These are phyloP conservation scores for Cercospora janseana DNA, from an alignment of 2,329 filamentous ascomycete species.

Conservation along the genomic window DNA sequence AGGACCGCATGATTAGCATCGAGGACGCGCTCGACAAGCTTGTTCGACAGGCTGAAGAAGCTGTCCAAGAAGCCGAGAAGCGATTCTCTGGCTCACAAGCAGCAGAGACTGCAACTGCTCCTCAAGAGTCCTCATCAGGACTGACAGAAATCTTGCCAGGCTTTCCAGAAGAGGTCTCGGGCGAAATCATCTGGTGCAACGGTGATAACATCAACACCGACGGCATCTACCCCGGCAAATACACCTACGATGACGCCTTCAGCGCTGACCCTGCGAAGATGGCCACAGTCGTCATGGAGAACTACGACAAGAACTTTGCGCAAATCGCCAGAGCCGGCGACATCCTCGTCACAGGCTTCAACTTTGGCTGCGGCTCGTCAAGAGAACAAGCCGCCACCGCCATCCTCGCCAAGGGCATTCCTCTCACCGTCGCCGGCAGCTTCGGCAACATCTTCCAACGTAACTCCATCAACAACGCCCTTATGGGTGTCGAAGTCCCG, in stretches of 20 bases:
- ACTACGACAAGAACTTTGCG: slow-evolving; percentile 77
- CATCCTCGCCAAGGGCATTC: slow-evolving; percentile 75
- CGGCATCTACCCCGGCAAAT: slow-evolving; percentile 85
- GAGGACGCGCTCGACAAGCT: slow-evolving; percentile 71
- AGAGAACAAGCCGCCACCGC: slow-evolving; percentile 88
- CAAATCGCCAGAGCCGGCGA: slow-evolving; percentile 65
- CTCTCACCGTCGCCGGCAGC: slow-evolving; percentile 74
- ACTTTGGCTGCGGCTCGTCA: slow-evolving; percentile 81
- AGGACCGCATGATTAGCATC: slow-evolving; percentile 64
- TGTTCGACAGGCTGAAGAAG: slow-evolving; percentile 64
- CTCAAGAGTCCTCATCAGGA: slow-evolving; percentile 36
- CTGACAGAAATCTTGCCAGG: slow-evolving; percentile 74
- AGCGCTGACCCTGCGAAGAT: slow-evolving; percentile 71
- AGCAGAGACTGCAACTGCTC: slow-evolving; percentile 34
- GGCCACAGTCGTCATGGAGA: slow-evolving; percentile 89
- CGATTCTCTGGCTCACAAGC: slow-evolving; percentile 38
- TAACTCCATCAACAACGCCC: slow-evolving; percentile 76
- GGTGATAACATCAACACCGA: slow-evolving; percentile 89
- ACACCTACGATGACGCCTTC: slow-evolving; percentile 87
- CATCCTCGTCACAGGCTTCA: slow-evolving; percentile 81
- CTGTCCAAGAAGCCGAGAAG: slow-evolving; percentile 57
- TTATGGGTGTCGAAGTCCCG: slow-evolving; percentile 70
- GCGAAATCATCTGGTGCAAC: slow-evolving; percentile 87
- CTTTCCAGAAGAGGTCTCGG: slow-evolving; percentile 77
- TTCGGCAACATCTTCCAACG: slow-evolving; percentile 81